Base-by-base conservation (phyloP, 2,329 filamentous ascomycete species). In the Exophiala sp. region DNA sequence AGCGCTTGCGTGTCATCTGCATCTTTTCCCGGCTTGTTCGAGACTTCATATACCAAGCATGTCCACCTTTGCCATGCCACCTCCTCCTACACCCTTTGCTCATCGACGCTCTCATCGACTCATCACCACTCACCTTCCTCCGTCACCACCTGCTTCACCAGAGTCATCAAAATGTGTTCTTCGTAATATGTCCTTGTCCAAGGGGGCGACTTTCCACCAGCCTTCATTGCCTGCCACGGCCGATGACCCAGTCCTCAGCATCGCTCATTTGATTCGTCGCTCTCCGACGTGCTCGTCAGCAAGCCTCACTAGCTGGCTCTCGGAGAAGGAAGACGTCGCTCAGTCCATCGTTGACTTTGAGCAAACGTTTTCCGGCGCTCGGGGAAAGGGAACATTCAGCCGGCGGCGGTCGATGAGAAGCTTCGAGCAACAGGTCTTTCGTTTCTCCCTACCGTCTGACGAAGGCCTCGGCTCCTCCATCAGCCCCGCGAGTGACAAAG, bases 401-500 rank as follows among this genome's bases (percentile, higher is more conserved):
- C 57, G 57, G 37, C 58, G 58, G 37, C 51, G 50, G 21, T 56
- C 57, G n/a, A 46, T 53, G 13, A 52, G 50, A 30, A 40, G 50
- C 38, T 57, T 58, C 35, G 56, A 59, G 22, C 45, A 49, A 30
- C 57, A 56, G n/a, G 43, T 64, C 68, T 65, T 66, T 34, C 73
- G 79, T 78, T 50, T 80, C 81, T 43, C 62, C 75, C 78, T 54
- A 63, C 82, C 61, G 52, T 93, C 88, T 13, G 90, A 96, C 71
- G 95, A 89, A 66, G 90, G 88, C 46, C 75, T 96, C 57, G 90
- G 90, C 45, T 86, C 88, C 37, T 95, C 89, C 35, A 76, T 95
- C 62, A 85, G 80, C 41, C 76, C 72, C 27, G 68, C 70, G 48
- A 56, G 64, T 37, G 77, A 80, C 65, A 66, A 71, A 58, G 66